Evolutionary conservation across 345 rosid genomes (phyloP).

Genomic region (Ceriops zippeliana): DNA sequence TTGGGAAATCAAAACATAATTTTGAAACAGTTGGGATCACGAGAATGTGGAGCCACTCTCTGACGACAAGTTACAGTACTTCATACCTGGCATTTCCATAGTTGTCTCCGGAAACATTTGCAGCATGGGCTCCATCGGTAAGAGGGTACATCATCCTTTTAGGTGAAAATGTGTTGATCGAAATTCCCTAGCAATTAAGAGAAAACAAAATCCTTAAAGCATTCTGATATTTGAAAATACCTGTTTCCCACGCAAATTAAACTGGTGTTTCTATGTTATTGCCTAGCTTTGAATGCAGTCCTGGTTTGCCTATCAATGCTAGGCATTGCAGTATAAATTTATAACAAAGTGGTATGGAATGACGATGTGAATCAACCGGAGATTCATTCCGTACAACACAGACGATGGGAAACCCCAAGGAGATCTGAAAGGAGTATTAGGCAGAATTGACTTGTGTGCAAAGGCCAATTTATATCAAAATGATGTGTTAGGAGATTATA

Average conservation of each 20-base stretch:
- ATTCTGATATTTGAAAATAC: too few relatives aligned
- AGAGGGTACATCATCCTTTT: constrained; percentile 54
- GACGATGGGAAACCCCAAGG: too few relatives aligned
- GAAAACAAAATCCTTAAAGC: neutral
- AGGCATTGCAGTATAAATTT: too few relatives aligned
- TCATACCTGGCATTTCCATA: constrained; percentile 52
- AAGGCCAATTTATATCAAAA: neutral
- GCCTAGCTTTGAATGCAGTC: too few relatives aligned
- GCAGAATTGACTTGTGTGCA: neutral
- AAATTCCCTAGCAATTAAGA: constrained; percentile 44
- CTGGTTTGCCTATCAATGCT: too few relatives aligned
- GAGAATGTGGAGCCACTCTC: too few relatives aligned
- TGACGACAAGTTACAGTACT: neutral
- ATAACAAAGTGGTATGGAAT: too few relatives aligned
- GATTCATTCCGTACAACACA: too few relatives aligned
- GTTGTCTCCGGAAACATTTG: constrained; percentile 24
- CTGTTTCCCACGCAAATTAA: too few relatives aligned
- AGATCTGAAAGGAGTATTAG: neutral
- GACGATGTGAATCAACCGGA: too few relatives aligned
- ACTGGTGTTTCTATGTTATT: too few relatives aligned
- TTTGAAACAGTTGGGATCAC: neutral
- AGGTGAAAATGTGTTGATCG: constrained; percentile 59
- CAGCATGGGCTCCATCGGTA: constrained; percentile 56
- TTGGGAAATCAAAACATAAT: neutral
- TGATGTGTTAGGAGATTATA: neutral